A percentile compares a stretch with the other conserved stretches of the same genome.
phyloP scores from a whole-genome alignment of 2,329 filamentous ascomycete genomes.

The Epichloe sylvatica region DNA sequence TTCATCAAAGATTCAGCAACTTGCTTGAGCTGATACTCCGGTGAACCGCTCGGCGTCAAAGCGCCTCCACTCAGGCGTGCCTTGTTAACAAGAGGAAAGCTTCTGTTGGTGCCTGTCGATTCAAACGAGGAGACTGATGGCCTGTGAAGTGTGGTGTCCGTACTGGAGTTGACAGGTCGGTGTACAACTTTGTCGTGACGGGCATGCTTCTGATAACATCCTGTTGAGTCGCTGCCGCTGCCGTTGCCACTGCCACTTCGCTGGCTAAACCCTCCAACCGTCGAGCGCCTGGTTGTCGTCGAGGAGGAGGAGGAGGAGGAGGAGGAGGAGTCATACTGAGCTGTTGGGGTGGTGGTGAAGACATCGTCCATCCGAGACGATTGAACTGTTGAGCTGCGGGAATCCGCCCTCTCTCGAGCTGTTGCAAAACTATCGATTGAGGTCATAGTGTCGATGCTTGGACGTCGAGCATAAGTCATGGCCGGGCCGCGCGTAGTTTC shows the following conservation, averaged over 20 bases:
- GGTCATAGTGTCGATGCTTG: conserved; percentile 35
- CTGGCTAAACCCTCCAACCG: conserved; percentile 11
- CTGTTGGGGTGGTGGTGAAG: conserved; percentile 10
- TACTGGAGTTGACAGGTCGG: conserved; percentile 29
- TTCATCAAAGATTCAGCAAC: conserved; percentile 35
- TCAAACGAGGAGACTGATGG: conserved; percentile 44
- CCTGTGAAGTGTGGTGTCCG: conserved; percentile 30
- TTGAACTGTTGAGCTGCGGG: conserved; percentile 19
- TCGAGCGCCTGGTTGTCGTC: conserved; percentile 11
- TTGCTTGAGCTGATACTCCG: conserved; percentile 33
- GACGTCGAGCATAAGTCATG: conserved; percentile 21
- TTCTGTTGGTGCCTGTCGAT: conserved; percentile 45
- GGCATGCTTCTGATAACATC: conserved; percentile 6
- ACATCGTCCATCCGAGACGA: conserved; percentile 9
- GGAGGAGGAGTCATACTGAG: conserved; percentile 6
- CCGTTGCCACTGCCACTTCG: conserved; percentile 5
- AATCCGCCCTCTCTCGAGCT: conserved; percentile 32
- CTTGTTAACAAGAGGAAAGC: conserved; percentile 47
- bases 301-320: not conserved
- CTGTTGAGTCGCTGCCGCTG: conserved; percentile 14
- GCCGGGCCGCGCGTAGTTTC: conserved; percentile 43
- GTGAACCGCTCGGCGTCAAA: conserved; percentile 34
- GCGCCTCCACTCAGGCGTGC: conserved; percentile 31
- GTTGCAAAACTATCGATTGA: conserved; percentile 44
- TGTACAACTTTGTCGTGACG: conserved; percentile 25